phyloP scores from a whole-genome alignment of 805 yeast species.

The Wickerhamomyces tratensis region DNA sequence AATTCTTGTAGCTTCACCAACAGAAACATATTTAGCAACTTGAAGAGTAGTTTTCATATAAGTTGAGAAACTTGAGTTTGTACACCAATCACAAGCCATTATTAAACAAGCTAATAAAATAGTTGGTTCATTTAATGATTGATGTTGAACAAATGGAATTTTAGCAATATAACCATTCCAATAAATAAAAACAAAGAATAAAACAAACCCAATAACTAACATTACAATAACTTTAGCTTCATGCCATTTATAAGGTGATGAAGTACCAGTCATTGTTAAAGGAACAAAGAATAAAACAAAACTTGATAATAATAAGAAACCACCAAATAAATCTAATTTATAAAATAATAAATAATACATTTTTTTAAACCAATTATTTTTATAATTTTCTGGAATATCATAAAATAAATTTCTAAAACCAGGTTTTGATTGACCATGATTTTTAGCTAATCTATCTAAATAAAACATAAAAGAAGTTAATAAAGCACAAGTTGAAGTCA shows the following conservation, averaged over 20 bases:
- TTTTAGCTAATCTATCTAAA: conserved; percentile 12
- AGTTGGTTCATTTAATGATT: conserved; percentile 13
- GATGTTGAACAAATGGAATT: conserved; percentile 17
- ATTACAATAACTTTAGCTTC: conserved; percentile 15
- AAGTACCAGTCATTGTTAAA: conserved; percentile 18
- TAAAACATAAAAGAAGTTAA: conserved; percentile 15
- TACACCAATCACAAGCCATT: conserved; percentile 16
- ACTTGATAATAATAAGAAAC: conserved; percentile 12
- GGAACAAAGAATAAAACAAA: conserved; percentile 19
- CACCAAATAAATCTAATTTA: conserved; percentile 18
- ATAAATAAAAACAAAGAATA: conserved; percentile 7
- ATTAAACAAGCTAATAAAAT: conserved; percentile 12
- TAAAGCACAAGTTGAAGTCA: conserved; percentile 14
- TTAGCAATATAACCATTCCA: conserved; percentile 16
- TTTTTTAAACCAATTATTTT: conserved; percentile 2
- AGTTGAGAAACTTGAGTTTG: conserved; percentile 16
- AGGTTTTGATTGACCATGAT: conserved; percentile 4
- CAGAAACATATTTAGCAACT: conserved; percentile 20
- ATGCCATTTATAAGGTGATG: conserved; percentile 14
- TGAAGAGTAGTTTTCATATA: conserved; percentile 19
- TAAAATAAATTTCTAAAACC: background rate
- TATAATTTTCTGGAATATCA: conserved; percentile 6
- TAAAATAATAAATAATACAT: conserved; percentile 6
- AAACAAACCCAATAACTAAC: conserved; percentile 18
- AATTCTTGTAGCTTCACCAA: conserved; percentile 21